phyloP scores from a whole-genome alignment of 495 filamentous ascomycete species.

The Aspergillus carlsbadensis region DNA sequence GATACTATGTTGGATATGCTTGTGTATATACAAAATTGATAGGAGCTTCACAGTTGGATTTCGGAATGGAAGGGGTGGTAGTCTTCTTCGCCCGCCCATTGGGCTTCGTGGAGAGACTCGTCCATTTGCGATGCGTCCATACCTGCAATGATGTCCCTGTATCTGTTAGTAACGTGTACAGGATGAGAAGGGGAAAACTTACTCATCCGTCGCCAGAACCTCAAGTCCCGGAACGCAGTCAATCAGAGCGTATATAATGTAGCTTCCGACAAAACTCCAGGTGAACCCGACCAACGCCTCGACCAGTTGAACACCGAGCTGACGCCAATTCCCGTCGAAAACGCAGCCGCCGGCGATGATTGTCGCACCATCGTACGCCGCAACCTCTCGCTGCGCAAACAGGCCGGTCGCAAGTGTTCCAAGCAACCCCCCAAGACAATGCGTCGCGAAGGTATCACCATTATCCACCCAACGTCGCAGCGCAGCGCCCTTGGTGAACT shows the following conservation, averaged over 20 bases:
- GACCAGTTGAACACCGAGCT: conserved; percentile 52
- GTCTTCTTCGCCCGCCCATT: conserved; percentile 40
- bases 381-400: conserved; percentile 39
- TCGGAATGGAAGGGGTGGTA: conserved; percentile 41
- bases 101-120: conserved; percentile 39
- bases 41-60: conserved; percentile 12
- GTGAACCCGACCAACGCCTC: conserved; percentile 42
- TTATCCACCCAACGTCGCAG: conserved; percentile 43
- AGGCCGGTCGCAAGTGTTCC: conserved; percentile 39
- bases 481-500: conserved; percentile 40
- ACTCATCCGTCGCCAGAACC: conserved; percentile 33
- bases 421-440: conserved; percentile 41
- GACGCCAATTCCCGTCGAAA: conserved; percentile 53
- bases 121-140: conserved; percentile 51
- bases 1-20: conserved; percentile 4
- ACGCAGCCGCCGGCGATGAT: conserved; percentile 36
- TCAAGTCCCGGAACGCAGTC: conserved; percentile 37
- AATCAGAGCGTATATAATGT: conserved; percentile 27
- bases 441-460: conserved; percentile 48
- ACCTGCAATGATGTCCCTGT: conserved; percentile 42
- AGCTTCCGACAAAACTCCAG: conserved; percentile 35
- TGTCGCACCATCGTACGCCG: conserved; percentile 41
- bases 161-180: background rate
- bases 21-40: conserved; percentile 1
- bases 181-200: conserved; percentile 1